Evolutionary conservation across 768 basidiomycete genomes (phyloP), one percentile per base, ranked within the genome.

Genomic region (Candolleomyces efflorescens): DNA sequence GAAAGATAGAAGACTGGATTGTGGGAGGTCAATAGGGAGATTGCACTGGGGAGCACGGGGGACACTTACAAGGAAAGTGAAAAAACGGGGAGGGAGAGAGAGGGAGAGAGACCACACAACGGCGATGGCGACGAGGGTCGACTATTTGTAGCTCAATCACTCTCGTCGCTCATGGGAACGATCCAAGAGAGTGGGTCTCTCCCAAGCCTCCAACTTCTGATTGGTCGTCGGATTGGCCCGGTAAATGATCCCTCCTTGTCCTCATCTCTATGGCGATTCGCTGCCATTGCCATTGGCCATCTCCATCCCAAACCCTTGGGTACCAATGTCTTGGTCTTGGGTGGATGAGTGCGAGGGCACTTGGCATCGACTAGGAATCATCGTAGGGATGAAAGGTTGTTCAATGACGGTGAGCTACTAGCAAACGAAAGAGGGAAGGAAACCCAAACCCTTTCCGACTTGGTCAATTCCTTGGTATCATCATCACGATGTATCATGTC

Each of bases 21-120:
- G 13, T 12, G 18, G 1, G 23, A 20, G 23, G 52, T 58, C 52
- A 57, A 23, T 56, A 62, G 26, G 65, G 59, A 36, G 27, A 17
- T 24, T 17, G 10, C 9, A 37, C 22, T 13, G 53, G 52, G 23
- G 15, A 26, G 56, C 18, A 43, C 22, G 20, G 37, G 22, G 39
- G n/a, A 53, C n/a, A 70, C 73, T 67, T 67, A 78, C 73, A 51
- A 54, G 47, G 52, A 58, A 41, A 64, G 71, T 65, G 68, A 70
- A 68, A 72, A 67, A 69, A 68, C 67, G 66, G 66, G 66, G 66
- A 63, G 62, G 63, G 63, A 68, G 32, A 66, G 63, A 65, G 65
- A 66, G 58, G 64, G 64, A 65, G 63, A 55, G 63, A 68, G 69
- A 54, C 63, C 65, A 67, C 63, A 59, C 63, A 61, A 60, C 45